phyloP scores from a whole-genome alignment of 805 yeast species.

The Ascoidea rubescens region DNA sequence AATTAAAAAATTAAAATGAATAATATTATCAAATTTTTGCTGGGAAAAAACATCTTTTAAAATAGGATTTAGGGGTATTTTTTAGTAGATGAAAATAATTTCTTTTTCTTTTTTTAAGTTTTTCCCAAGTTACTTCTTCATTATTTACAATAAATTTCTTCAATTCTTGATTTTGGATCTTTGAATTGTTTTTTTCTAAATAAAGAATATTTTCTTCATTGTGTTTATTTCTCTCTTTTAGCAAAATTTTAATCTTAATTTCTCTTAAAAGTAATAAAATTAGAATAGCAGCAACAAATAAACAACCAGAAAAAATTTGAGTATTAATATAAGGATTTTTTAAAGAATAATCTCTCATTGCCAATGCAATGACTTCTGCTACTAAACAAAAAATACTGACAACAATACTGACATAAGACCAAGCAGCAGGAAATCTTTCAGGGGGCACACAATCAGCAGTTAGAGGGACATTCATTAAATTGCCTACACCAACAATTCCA shows the following conservation, averaged over 20 bases:
- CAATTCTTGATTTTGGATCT: neutral
- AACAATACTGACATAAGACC: constrained; percentile 15
- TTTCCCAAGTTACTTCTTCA: neutral
- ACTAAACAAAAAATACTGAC: constrained; percentile 17
- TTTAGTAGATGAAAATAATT: neutral
- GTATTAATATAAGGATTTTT: constrained; percentile 39
- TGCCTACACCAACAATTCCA: constrained; percentile 29
- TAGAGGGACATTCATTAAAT: constrained; percentile 17
- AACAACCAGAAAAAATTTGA: constrained; percentile 44
- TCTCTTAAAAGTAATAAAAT: constrained; percentile 36
- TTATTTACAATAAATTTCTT: neutral
- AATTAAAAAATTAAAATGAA: neutral
- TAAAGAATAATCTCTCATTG: constrained; percentile 12
- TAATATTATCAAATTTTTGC: neutral
- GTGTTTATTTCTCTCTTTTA: constrained; percentile 11
- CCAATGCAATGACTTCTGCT: constrained; percentile 19
- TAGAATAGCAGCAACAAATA: constrained; percentile 28
- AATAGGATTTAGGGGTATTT: neutral
- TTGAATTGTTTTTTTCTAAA: neutral
- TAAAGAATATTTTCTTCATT: neutral
- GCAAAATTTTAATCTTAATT: constrained; percentile 29
- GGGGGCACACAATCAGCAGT: constrained; percentile 17
- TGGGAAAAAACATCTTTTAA: constrained; percentile 2
- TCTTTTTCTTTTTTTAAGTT: neutral
- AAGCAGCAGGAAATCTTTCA: constrained; percentile 17